These are phyloP conservation scores for Ogataea henricii DNA, from an alignment of 805 yeast genomes.

Conservation along the genomic window DNA sequence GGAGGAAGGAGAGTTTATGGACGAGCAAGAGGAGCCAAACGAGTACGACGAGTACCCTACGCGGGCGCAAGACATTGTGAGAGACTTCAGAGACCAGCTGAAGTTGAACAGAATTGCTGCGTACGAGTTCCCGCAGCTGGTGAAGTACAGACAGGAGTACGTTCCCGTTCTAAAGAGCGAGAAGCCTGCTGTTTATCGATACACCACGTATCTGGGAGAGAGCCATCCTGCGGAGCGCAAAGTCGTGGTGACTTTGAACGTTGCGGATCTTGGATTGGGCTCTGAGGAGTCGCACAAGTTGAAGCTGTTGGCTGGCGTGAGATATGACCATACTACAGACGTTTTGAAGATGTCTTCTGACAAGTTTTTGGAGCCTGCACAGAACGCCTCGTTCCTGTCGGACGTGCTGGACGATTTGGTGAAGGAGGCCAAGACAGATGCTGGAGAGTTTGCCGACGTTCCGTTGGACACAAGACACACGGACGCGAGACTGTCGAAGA, in stretches of 20 bases:
- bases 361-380: slow-evolving; percentile 74
- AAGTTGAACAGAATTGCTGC: slow-evolving; percentile 83
- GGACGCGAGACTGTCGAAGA: slow-evolving; percentile 43
- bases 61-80: slow-evolving; percentile 68
- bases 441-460: slow-evolving; percentile 67
- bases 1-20: slow-evolving; percentile 35
- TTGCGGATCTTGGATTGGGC: slow-evolving; percentile 54
- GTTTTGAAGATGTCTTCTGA: slow-evolving; percentile 64
- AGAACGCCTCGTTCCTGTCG: slow-evolving; percentile 75
- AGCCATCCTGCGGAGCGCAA: slow-evolving; percentile 66
- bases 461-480: slow-evolving; percentile 82
- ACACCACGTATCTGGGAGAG: slow-evolving; percentile 75
- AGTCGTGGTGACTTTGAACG: slow-evolving; percentile 60
- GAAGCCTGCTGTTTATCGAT: slow-evolving; percentile 65
- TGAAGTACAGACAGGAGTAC: slow-evolving; percentile 73
- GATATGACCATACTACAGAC: slow-evolving; percentile 66
- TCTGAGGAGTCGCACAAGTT: slow-evolving; percentile 68
- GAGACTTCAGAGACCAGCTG: slow-evolving; percentile 73
- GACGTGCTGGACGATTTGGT: slow-evolving; percentile 64
- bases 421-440: slow-evolving; percentile 60
- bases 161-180: slow-evolving; percentile 44
- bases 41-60: slow-evolving; percentile 68
- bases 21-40: slow-evolving; percentile 39
- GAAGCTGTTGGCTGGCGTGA: slow-evolving; percentile 72
- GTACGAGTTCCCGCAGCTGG: slow-evolving; percentile 85